These are phyloP conservation scores for Podospora bellae-mahoneyi DNA, from an alignment of 495 filamentous ascomycete species.

Conservation along the genomic window DNA sequence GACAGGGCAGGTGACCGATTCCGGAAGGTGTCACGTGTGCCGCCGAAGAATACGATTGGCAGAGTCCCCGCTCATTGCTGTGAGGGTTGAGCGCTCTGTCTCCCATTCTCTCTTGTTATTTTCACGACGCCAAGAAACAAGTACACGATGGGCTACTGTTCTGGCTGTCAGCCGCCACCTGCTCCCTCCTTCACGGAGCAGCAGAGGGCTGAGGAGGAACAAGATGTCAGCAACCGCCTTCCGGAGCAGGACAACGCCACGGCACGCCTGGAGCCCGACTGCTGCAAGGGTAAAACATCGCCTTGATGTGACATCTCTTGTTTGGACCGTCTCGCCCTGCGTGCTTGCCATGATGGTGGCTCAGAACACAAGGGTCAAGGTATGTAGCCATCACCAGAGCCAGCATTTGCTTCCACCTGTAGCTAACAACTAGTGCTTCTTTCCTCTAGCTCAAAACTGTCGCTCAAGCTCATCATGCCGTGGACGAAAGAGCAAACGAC, in stretches of 20 bases:
- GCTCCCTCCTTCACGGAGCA: no score
- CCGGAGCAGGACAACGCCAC: neutral
- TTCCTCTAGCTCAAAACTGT: no score
- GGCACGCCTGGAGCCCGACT: slow-evolving; percentile 14
- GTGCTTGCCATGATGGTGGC: slow-evolving; percentile 31
- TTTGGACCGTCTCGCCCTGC: slow-evolving; percentile 47
- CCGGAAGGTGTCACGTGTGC: no score
- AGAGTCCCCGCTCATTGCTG: neutral
- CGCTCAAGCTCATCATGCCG: slow-evolving; percentile 17
- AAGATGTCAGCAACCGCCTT: neutral
- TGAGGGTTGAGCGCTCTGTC: no score
- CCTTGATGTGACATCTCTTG: slow-evolving; percentile 42
- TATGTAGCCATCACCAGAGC: neutral
- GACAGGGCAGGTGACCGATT: no score
- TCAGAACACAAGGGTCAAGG: slow-evolving; percentile 6
- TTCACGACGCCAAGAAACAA: neutral
- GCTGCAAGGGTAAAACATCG: slow-evolving; percentile 37
- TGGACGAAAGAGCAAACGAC: slow-evolving; percentile 20
- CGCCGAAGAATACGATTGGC: no score
- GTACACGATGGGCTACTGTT: neutral
- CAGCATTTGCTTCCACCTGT: neutral
- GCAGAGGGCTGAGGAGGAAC: neutral
- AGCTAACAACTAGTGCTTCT: neutral
- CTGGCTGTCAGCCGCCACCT: neutral
- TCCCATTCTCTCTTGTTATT: no score